Evolutionary conservation across 352 stramenopile species (phyloP), one percentile per base, ranked within the genome.

Genomic region (Phytophthora pluvialis): DNA sequence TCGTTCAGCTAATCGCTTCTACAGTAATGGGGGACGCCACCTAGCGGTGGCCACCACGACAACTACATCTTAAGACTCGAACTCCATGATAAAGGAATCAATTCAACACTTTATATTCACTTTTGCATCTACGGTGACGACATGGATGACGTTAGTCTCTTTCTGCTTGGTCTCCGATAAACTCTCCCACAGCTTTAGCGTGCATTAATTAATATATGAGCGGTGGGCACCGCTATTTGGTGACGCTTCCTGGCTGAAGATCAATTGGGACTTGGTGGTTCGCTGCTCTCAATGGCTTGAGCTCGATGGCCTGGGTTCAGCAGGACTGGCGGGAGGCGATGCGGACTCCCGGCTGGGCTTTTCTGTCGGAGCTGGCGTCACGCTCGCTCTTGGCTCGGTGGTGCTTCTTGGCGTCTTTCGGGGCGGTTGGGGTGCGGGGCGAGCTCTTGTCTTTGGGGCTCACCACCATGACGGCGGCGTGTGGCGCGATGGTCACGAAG

Each of bases 1-100:
- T 75, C 79, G 26, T 60, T 78, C 52, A 86, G 64, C 54, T 89
- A 87, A 62, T 44, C 18, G 16, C 13, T 21, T 32, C 3, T 13
- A 21, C n/a, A 21, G 51, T 29, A 26, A 13, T 3, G 15, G 31
- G 15, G 39, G 15, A 13, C 11, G 33, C 10, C 9, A 21, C 7
- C 26, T 35, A 36, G 12, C 38, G 36, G 15, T 21, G 8, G 21
- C 21, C 2, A 21, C 12, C 3, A 16, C 28, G 31, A 35, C 31
- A 35, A 35, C 7, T 15, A 26, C 35, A 13, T 42, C 5, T n/a
- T 36, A 53, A 26, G 44, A 45, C 28, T 28, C 25, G 18, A 57
- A 55, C 6, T 56, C 43, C 9, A 50, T 48, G 33, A 69, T 64
- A 46, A 67, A 67, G 50, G 60, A 62, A 63, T 63, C 18, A 50